Evolutionary conservation across 495 filamentous ascomycete genomes (phyloP).

Genomic region (Schizothecium vesticola): DNA sequence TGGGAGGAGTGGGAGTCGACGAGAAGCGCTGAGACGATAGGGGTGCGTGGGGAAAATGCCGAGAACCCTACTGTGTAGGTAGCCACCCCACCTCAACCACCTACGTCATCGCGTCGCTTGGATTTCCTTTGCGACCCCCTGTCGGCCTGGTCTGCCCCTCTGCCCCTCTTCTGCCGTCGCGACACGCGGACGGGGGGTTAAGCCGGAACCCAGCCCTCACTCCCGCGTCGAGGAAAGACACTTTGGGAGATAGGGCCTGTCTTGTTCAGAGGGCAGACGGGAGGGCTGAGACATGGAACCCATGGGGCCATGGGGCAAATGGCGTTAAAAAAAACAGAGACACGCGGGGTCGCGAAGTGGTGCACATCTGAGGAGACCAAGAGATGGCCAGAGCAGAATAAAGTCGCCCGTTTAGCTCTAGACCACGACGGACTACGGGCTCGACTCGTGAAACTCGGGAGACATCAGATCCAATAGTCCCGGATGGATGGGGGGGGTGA

Average conservation of each 20-base stretch:
- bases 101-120: conserved; percentile 22
- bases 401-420: background rate
- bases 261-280: background rate
- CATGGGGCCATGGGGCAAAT: background rate
- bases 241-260: background rate
- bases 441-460: conserved; percentile 1
- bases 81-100: conserved; percentile 17
- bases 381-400: background rate
- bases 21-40: conserved; percentile 2
- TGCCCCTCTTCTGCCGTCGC: conserved; percentile 3
- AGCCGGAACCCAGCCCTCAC: background rate
- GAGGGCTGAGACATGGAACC: background rate
- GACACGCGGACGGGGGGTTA: background rate
- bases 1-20: conserved; percentile 4
- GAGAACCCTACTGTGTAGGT: too few relatives aligned
- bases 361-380: background rate
- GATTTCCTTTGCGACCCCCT: background rate
- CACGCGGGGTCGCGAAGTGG: background rate
- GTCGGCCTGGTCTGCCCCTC: background rate
- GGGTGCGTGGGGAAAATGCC: conserved; percentile 2
- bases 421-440: background rate
- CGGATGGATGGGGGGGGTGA: background rate
- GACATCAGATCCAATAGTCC: background rate
- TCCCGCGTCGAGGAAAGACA: background rate
- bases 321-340: background rate